Evolutionary conservation across 2,329 filamentous ascomycete genomes (phyloP), one percentile per base, ranked within the genome.

Genomic region (Emergomyces orientalis): DNA sequence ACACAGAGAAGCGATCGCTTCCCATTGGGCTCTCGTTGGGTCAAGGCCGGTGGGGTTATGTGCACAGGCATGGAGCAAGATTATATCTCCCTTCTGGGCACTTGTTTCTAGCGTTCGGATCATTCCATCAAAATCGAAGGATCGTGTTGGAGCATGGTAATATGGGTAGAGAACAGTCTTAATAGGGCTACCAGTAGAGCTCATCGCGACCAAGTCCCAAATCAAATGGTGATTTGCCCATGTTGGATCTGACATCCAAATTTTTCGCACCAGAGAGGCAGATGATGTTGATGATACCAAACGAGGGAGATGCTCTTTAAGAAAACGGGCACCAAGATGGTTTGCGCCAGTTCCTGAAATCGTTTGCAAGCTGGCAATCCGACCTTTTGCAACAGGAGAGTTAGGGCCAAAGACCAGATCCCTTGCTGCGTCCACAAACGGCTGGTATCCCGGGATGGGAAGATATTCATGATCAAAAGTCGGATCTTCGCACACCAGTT

Each of bases 171-270:
- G 85, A 71, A 87, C 87, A 72, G 88, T 85, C 43, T 84, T 80
- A 27, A 95, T 79, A 67, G 84, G 82, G 69, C 96, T 90, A 71
- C 95, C 96, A 75, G 81, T 84, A 43, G 91, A 91, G 74, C 91
- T 57, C 2, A 63, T 63, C 2, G 55, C 71, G 19, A 69, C 67
- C 59, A 77, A 66, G 39, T 77, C 74, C 81, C 97, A 96, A 80
- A 99, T 96, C 76, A 96, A 91, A 80, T 94, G 87, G 83, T 99
- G 94, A 80, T 97, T 97, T 68, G 88, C 89, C 94, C 94, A 99
- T 60, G 94, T 97, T 39, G 94, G 94, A 77, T 91, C 89, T 70
- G 91, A 96, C 75, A 97, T 82, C 84, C 95, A 96, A 75, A 95
- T 86, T 64, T 85, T 86, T 71, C 86, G 77, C 80, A 67, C 41